Base-by-base conservation (phyloP, 768 basidiomycete genomes). In the Lepiota subincarnata region DNA sequence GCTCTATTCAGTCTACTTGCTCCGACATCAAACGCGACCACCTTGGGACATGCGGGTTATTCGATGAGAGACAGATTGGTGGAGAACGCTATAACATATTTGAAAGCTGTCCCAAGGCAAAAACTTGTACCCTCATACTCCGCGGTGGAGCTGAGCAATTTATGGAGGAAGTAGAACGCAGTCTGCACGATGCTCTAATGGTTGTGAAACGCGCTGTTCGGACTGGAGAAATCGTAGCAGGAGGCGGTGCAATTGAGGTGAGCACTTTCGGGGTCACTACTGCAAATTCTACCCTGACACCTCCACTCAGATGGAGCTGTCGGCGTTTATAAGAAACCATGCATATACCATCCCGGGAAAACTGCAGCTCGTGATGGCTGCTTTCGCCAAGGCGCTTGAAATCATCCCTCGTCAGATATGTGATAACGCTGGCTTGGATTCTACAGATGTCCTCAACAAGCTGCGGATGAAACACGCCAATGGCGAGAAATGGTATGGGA, bases 91-190 rank as follows among this genome's bases (percentile, higher is more conserved):
- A 88, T 77, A 98, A 98, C 69, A 70, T 98, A 56, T 98, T 99
- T 63, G 85, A 94, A 70, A 85, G 88, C 45, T 98, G 95, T 68
- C 83, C 92, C 28, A 86, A 89, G 69, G 90, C 96, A 8, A 94
- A 92, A 71, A 98, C 96, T 0, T 98, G 97, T 68, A 98, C 97
- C 13, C 72, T 99, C 6, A 69, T 99, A 19, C 83, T 99, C 55
- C 82, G 97, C 48, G 97, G 97, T 55, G 97, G 97, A 24, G 97
- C 97, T 0, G 95, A 98, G 64, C 97, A 99, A 68, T 98, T 99
- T 70, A 98, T 98, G 57, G 93, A 93, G 65, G 97, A 98, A 69
- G 95, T 98, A 6, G 96, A 98, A 70, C 76, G 97, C 53, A 94
- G 92, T 82, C 71, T 99, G 60, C 96, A 99, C 65, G 97, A 99